A percentile compares a stretch with the other conserved stretches of the same genome.
Conservation (phyloP, 306 rosid genomes). For the Mimosa bimucronata region DNA sequence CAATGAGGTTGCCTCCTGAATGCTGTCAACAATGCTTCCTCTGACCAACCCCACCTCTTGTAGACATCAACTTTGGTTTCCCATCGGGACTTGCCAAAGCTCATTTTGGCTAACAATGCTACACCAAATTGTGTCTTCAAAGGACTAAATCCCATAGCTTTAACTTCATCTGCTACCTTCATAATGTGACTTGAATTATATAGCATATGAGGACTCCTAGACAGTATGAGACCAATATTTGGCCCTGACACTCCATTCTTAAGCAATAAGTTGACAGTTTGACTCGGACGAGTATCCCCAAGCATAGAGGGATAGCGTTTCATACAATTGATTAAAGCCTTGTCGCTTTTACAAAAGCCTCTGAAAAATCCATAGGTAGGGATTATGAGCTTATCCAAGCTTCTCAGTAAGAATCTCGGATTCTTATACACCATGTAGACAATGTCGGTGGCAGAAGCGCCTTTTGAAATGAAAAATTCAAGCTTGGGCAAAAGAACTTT, state of each 20-base stretch:
- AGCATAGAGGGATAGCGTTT: neutral
- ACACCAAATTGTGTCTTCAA: neutral
- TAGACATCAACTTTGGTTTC: neutral
- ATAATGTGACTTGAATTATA: neutral
- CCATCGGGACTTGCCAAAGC: neutral
- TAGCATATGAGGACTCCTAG: neutral
- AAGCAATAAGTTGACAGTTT: neutral
- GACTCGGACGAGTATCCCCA: neutral
- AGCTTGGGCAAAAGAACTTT: constrained; percentile 33
- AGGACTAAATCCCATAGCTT: constrained; percentile 30
- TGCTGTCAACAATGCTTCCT: neutral
- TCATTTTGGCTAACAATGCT: neutral
- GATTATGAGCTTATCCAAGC: constrained; percentile 9
- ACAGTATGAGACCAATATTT: neutral
- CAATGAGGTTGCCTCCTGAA: constrained; percentile 41
- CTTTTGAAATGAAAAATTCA: constrained; percentile 38
- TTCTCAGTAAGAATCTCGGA: neutral
- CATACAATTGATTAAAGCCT: neutral
- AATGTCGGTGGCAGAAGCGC: constrained; percentile 32
- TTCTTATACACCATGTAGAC: neutral
- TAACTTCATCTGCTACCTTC: constrained; percentile 33
- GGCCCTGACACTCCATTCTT: constrained; percentile 4
- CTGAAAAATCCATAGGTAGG: constrained; percentile 18
- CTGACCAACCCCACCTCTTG: neutral
- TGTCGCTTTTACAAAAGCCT: neutral